Evolutionary conservation across 2,329 filamentous ascomycete species (phyloP), one percentile per base, ranked within the genome.

Genomic region (Geosmithia putterillii): DNA sequence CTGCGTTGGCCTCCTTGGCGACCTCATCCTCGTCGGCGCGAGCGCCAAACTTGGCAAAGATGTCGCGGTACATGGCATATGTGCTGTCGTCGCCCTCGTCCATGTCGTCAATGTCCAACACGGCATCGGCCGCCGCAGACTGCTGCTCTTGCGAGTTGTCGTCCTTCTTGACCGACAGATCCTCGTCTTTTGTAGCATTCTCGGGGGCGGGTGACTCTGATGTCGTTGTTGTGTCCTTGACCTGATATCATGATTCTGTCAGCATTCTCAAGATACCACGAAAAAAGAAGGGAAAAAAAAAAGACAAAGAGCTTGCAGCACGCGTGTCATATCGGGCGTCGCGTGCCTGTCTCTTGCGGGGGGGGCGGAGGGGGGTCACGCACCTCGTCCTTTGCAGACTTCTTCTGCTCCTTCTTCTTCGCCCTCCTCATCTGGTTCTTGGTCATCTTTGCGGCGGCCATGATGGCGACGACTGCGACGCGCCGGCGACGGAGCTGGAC

Each of bases 361-460:
- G 7, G 7, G 7, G 15, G n/a, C n/a, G n/a, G 14, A 36, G 34
- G 12, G 37, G 20, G 20, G 14, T 4, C 10, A 22, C 40, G 56
- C 49, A 17, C 51, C 46, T 21, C 60, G 32, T 45, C 40, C 19
- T 39, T 42, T 19, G 40, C 66, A 51, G 76, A 64, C 56, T 80
- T 80, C 68, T 94, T 94, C 59, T 86, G 79, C 55, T 87, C 84
- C 80, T 95, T 95, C 76, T 92, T 95, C 71, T 90, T 89, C 41
- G 87, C 85, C 61, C 90, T 81, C 61, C 88, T 79, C 70, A 89
- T 82, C 66, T 94, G 87, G 65, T 95, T 95, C 71, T 95, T 96
- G 61, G 83, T 88, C 70, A 83, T 80, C 69, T 90, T 94, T 52
- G 72, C 63, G 51, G 69, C 62, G 55, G 75, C 76, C 78, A 81